phyloP scores from a whole-genome alignment of 2,329 filamentous ascomycete species.

The Trichophyton benhamiae region DNA sequence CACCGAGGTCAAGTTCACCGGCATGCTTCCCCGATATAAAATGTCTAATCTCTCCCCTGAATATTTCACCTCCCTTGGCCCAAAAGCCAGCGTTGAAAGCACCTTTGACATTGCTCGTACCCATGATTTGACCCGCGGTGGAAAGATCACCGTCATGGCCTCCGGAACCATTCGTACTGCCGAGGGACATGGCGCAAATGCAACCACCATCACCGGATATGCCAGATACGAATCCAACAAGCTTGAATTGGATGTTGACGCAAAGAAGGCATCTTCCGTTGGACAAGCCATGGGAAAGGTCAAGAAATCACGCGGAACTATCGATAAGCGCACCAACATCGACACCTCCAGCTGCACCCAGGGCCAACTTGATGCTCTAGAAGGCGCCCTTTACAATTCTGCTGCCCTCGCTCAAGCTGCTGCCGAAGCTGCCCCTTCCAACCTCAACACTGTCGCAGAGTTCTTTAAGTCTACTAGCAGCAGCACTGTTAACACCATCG shows the following conservation, averaged over 20 bases:
- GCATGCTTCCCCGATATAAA: slow-evolving; percentile 1
- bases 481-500: slow-evolving; percentile 38
- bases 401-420: slow-evolving; percentile 43
- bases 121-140: slow-evolving; percentile 7
- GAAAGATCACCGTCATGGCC: slow-evolving; percentile 5
- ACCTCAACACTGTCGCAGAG: slow-evolving; percentile 37
- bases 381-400: slow-evolving; percentile 41
- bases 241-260: slow-evolving; percentile 46
- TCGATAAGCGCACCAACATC: slow-evolving; percentile 11
- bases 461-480: slow-evolving; percentile 51
- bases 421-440: slow-evolving; percentile 37
- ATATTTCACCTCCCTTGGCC: slow-evolving; percentile 6
- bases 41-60: slow-evolving; percentile 1
- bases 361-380: slow-evolving; percentile 33
- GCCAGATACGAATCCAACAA: slow-evolving; percentile 48
- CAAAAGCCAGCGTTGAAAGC: slow-evolving; percentile 3
- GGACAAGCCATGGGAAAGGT: slow-evolving; percentile 33
- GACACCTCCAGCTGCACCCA: slow-evolving; percentile 43
- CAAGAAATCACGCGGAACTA: neutral
- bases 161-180: slow-evolving; percentile 6
- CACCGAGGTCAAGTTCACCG: slow-evolving; percentile 8
- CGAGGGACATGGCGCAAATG: slow-evolving; percentile 29
- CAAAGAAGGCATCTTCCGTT: slow-evolving; percentile 41
- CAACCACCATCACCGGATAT: slow-evolving; percentile 43
- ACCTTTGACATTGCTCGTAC: slow-evolving; percentile 10